Percentiles rank a stretch among this genome's conserved stretches.
Evolutionary conservation across 352 stramenopile species (phyloP).

Genomic region (Globisporangium polare): DNA sequence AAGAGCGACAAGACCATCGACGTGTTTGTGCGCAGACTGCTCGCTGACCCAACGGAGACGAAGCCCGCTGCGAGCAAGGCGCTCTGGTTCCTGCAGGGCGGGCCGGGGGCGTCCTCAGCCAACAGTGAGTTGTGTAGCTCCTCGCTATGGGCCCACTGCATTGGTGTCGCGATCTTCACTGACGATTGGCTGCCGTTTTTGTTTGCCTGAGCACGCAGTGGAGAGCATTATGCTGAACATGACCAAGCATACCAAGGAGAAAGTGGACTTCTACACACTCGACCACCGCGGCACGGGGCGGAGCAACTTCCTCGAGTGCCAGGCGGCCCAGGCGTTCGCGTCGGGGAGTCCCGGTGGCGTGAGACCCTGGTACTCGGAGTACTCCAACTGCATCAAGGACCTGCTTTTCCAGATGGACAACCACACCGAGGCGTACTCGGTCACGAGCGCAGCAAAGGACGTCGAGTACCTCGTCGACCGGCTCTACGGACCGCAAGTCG

Average conservation of each 20-base stretch:
- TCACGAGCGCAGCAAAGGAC: constrained; percentile 40
- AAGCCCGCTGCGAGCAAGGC: constrained; percentile 11
- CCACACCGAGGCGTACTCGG: constrained; percentile 33
- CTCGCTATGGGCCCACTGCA: neutral
- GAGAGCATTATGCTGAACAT: constrained; percentile 22
- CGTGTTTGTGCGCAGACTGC: constrained; percentile 25
- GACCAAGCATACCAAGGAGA: constrained; percentile 10
- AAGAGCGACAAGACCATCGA: constrained; percentile 19
- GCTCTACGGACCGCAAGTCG: constrained; percentile 10
- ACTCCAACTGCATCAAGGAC: constrained; percentile 29
- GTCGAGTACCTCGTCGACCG: constrained; percentile 20
- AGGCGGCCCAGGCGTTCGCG: constrained; percentile 29
- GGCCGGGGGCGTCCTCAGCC: constrained; percentile 19
- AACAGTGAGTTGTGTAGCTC: constrained; percentile 11
- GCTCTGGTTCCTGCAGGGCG: constrained; percentile 32
- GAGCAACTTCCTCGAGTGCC: constrained; percentile 35
- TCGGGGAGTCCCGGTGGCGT: constrained; percentile 18
- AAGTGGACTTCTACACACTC: constrained; percentile 41
- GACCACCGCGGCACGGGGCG: constrained; percentile 51
- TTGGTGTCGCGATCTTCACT: too few species aligned
- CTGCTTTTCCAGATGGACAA: constrained; percentile 32
- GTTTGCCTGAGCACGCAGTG: constrained; percentile 14
- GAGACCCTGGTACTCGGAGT: constrained; percentile 19
- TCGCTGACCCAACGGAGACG: neutral
- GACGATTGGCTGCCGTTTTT: neutral